A percentile compares a stretch with the other conserved stretches of the same genome.
Evolutionary conservation across 805 yeast genomes (phyloP).

Genomic region (Vanderwaltozyma yarrowii): DNA sequence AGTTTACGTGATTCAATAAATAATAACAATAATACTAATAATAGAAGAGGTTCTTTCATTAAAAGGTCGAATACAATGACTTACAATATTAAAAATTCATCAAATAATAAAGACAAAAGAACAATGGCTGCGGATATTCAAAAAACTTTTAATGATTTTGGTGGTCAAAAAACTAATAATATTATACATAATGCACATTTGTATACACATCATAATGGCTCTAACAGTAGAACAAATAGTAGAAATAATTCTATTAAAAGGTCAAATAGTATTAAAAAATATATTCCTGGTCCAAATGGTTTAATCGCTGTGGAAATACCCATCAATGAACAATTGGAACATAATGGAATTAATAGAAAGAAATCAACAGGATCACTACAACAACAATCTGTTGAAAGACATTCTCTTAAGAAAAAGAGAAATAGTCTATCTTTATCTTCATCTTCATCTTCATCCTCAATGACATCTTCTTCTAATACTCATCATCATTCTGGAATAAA

Average conservation of each 20-base stretch:
- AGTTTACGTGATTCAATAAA: neutral
- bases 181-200: constrained; percentile 15
- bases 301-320: constrained; percentile 63
- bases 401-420: no score
- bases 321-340: constrained; percentile 17
- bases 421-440: no score
- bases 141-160: constrained; percentile 27
- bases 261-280: constrained; percentile 44
- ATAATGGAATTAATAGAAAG: no score
- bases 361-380: no score
- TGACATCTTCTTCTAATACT: no score
- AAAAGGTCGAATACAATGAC: neutral
- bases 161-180: constrained; percentile 14
- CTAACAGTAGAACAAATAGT: neutral
- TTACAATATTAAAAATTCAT: neutral
- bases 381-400: no score
- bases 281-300: constrained; percentile 67
- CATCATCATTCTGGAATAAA: no score
- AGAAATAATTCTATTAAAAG: neutral
- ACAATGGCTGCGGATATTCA: constrained; percentile 15
- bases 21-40: neutral
- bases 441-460: no score
- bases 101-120: neutral
- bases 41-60: no score
- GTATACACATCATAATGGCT: neutral